A percentile compares a stretch with the other conserved stretches of the same genome.
These are phyloP conservation scores for Phragmites australis DNA, from an alignment of 176 grass and related monocot species.

Conservation along the genomic window DNA sequence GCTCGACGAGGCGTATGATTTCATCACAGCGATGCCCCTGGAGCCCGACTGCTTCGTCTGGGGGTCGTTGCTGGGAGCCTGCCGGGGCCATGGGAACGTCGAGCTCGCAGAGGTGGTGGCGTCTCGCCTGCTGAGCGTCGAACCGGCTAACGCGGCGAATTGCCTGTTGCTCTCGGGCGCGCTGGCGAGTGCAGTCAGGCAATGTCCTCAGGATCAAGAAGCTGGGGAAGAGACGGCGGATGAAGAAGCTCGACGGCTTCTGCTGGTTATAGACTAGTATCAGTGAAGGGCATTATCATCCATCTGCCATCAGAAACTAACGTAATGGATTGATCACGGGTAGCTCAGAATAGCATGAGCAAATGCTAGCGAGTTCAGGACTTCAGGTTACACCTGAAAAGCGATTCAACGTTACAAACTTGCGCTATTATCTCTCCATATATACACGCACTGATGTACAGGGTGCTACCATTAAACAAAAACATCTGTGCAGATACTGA, in stretches of 20 bases:
- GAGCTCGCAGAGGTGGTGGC: constrained; percentile 51
- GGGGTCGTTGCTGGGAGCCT: constrained; percentile 64
- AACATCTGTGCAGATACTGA: neutral
- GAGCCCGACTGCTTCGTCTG: constrained; percentile 68
- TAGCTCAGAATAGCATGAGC: neutral
- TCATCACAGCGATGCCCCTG: constrained; percentile 59
- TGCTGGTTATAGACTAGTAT: constrained; percentile 53
- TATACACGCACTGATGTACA: neutral
- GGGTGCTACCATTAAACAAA: neutral
- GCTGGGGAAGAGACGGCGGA: constrained; percentile 44
- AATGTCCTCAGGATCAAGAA: constrained; percentile 54
- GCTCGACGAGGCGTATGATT: constrained; percentile 46
- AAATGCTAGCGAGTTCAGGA: neutral
- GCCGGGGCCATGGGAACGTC: constrained; percentile 59
- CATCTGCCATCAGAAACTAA: neutral
- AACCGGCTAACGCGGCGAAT: constrained; percentile 48
- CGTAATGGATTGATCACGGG: neutral
- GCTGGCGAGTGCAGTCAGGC: constrained; percentile 39
- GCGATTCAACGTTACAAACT: neutral
- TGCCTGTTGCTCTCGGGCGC: constrained; percentile 50
- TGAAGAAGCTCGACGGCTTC: constrained; percentile 48
- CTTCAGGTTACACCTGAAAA: neutral
- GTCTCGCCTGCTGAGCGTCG: constrained; percentile 37
- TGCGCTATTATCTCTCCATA: neutral
- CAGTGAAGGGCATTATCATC: neutral